Percentiles rank a stretch among this genome's conserved stretches.
These are phyloP conservation scores for Solanum chmielewskii DNA, from an alignment of 257 asterid genomes.

Conservation along the genomic window DNA sequence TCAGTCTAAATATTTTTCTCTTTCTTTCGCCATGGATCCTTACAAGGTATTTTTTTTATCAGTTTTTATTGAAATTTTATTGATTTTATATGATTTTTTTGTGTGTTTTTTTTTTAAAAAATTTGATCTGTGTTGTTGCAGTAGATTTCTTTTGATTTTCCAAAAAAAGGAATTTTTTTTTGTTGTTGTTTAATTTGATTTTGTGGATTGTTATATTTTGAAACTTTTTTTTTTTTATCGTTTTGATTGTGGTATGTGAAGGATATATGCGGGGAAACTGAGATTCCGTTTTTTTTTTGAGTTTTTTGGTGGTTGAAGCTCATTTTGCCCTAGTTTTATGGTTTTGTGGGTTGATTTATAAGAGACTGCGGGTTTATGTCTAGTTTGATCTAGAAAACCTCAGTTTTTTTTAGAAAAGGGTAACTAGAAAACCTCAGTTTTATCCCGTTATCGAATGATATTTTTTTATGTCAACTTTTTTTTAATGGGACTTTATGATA, in stretches of 20 bases:
- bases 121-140: neutral
- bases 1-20: neutral
- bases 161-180: neutral
- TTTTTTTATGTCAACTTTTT: neutral
- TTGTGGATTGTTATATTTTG: neutral
- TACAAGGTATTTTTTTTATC: conserved; percentile 33
- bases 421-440: too few relatives aligned
- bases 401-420: neutral
- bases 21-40: conserved; percentile 42
- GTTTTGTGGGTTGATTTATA: neutral
- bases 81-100: neutral
- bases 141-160: neutral
- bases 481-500: neutral
- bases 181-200: neutral
- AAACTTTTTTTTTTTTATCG: neutral
- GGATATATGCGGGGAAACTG: neutral
- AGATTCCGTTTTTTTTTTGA: neutral
- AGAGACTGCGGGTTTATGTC: neutral
- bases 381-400: too few relatives aligned
- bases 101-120: neutral
- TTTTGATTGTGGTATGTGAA: neutral
- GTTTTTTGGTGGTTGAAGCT: neutral
- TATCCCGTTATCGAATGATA: too few relatives aligned
- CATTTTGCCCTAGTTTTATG: neutral
- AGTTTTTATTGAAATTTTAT: neutral